These are phyloP conservation scores for Solanum etuberosum DNA, from an alignment of 257 asterid species.

Conservation along the genomic window DNA sequence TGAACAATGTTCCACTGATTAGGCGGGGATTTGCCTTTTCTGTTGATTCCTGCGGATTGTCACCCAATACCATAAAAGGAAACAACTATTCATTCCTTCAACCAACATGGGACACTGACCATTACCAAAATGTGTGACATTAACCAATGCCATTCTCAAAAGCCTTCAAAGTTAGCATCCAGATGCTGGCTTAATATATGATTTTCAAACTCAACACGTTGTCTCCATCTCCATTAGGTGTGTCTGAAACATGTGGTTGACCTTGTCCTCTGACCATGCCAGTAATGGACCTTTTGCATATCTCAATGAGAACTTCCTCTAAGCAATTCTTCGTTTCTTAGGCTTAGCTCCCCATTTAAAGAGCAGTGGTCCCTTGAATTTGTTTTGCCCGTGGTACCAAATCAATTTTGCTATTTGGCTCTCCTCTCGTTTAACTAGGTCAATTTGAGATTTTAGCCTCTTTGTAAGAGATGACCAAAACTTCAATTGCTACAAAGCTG, in stretches of 20 bases:
- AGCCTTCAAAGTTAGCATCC: not conserved
- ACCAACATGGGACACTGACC: not conserved
- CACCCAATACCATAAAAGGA: not conserved
- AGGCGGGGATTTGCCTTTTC: too few relatives aligned
- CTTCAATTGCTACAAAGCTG: not conserved
- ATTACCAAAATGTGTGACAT: not conserved
- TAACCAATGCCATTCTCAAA: not conserved
- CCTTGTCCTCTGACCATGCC: not conserved
- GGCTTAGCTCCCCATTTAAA: not conserved
- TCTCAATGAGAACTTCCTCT: not conserved
- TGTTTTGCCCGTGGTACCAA: not conserved
- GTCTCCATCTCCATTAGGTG: not conserved
- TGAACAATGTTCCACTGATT: too few relatives aligned
- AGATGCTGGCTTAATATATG: not conserved
- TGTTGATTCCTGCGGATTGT: too few relatives aligned
- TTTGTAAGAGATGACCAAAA: not conserved
- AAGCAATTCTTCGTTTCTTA: not conserved
- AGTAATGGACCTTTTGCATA: not conserved
- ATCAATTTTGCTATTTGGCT: not conserved
- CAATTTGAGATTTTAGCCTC: not conserved
- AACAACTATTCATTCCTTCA: not conserved
- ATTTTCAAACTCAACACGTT: not conserved
- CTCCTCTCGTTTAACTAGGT: not conserved
- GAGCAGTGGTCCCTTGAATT: not conserved
- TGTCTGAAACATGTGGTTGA: not conserved